These are phyloP conservation scores for Mortierella alpina DNA, from an alignment of 192 early-diverging fungal species.

Conservation along the genomic window DNA sequence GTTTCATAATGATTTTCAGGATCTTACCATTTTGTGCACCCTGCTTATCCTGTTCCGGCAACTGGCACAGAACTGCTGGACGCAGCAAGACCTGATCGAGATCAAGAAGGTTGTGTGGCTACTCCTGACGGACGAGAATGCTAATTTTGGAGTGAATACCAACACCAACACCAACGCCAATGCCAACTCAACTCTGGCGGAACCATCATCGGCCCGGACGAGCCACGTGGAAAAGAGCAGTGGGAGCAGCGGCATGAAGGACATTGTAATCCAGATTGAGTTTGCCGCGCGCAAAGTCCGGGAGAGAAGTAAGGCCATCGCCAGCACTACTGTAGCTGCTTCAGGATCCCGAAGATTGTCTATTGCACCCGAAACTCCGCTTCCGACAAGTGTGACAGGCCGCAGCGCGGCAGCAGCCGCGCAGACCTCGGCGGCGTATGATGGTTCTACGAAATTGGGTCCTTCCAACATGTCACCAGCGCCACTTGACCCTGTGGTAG, in stretches of 20 bases:
- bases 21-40: conserved; percentile 50
- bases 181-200: neutral
- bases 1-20: conserved; percentile 60
- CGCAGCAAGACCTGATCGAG: conserved; percentile 45
- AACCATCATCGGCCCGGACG: neutral
- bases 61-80: conserved; percentile 50
- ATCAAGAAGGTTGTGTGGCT: conserved; percentile 53
- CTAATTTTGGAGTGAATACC: conserved; percentile 43
- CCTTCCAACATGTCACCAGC: neutral
- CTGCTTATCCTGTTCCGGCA: conserved; percentile 55
- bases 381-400: neutral
- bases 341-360: conserved; percentile 15
- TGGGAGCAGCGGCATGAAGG: conserved; percentile 43
- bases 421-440: neutral
- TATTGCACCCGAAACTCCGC: conserved; percentile 4
- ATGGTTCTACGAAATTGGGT: neutral
- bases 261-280: conserved; percentile 54
- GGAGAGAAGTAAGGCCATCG: conserved; percentile 24
- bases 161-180: conserved; percentile 6
- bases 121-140: conserved; percentile 49
- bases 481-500: neutral
- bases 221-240: conserved; percentile 3
- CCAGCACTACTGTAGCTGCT: neutral
- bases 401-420: no score
- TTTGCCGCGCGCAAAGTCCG: conserved; percentile 50